These are phyloP conservation scores for Trichosporon asahii DNA, from an alignment of 1,284 basidiomycete genomes.

Conservation along the genomic window DNA sequence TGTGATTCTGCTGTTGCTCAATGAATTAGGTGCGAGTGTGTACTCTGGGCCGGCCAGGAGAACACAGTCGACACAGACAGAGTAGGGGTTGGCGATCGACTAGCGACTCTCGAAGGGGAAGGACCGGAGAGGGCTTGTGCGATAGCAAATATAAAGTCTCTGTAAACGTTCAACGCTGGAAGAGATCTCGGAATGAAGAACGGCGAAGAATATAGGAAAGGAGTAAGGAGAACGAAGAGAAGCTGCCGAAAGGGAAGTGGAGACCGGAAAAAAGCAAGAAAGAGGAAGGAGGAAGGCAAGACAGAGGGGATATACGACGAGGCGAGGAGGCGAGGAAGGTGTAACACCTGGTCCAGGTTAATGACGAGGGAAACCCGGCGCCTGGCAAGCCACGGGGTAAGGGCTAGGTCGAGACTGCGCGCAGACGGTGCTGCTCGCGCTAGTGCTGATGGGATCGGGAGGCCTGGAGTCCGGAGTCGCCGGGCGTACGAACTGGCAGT, in stretches of 20 bases:
- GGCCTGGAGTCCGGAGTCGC: background rate
- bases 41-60: background rate
- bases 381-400: background rate
- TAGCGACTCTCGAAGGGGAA: background rate
- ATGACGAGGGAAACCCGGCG: background rate
- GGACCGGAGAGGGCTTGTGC: background rate
- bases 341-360: constrained; percentile 3
- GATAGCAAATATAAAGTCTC: background rate
- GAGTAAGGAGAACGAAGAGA: background rate
- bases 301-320: background rate
- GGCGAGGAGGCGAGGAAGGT: background rate
- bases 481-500: constrained; percentile 4
- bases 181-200: constrained; percentile 4
- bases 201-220: background rate
- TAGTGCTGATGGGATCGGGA: background rate
- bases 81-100: background rate
- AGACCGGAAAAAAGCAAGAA: background rate
- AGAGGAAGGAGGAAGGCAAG: background rate
- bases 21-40: background rate
- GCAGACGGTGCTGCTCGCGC: background rate
- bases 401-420: background rate
- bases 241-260: background rate
- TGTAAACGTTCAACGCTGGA: constrained; percentile 6
- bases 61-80: constrained; percentile 1
- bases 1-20: background rate